Evolutionary conservation across 179 eudicot genomes (phyloP).

Genomic region (Beta macrorhiza): DNA sequence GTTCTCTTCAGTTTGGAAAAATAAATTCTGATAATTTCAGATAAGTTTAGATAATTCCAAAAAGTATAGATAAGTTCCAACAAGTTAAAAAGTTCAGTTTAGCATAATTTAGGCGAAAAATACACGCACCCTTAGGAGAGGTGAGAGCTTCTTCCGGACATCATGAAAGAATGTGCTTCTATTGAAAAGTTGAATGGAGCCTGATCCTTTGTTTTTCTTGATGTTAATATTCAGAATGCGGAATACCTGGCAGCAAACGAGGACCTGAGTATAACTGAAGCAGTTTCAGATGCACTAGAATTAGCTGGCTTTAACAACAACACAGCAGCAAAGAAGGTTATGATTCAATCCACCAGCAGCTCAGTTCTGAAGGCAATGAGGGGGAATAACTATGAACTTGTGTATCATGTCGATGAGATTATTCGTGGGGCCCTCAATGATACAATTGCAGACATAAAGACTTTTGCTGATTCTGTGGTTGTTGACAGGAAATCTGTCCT

Average conservation of each 20-base stretch:
- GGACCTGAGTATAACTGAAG: conserved; percentile 56
- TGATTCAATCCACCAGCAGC: conserved; percentile 75
- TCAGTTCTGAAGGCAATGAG: conserved; percentile 61
- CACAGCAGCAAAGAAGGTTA: conserved; percentile 45
- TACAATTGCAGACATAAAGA: conserved; percentile 58
- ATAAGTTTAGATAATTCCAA: too few species aligned
- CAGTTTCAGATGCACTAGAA: conserved; percentile 52
- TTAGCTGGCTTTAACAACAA: conserved; percentile 43
- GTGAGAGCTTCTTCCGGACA: neutral
- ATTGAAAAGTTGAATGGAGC: neutral
- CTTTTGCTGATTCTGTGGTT: conserved; percentile 65
- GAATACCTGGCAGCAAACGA: conserved; percentile 66
- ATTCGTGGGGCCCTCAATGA: conserved; percentile 56
- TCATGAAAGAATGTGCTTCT: neutral
- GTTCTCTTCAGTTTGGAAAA: too few species aligned
- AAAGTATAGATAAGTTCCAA: too few species aligned
- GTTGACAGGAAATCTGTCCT: conserved; percentile 56
- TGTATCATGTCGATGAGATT: conserved; percentile 59
- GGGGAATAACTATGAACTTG: conserved; percentile 53
- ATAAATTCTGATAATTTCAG: too few species aligned
- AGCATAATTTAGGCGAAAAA: too few species aligned
- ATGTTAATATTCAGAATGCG: conserved; percentile 56
- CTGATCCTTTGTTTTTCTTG: conserved; percentile 11
- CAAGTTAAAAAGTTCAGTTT: too few species aligned
- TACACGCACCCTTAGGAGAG: neutral